phyloP scores from a whole-genome alignment of 345 rosid species.

The Salix exigua region DNA sequence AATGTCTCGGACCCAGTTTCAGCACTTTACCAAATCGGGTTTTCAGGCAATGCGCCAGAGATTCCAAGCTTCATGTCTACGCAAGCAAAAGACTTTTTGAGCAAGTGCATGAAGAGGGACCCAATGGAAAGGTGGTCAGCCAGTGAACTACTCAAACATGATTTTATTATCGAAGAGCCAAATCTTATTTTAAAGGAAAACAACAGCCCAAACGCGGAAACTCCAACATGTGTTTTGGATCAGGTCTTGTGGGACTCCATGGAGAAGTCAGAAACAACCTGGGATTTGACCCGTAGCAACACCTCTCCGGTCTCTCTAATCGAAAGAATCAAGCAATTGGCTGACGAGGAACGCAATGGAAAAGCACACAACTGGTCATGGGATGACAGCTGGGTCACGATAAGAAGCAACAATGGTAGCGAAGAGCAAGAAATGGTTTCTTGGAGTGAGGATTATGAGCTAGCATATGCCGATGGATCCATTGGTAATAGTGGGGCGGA shows the following conservation, averaged over 20 bases:
- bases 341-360: neutral
- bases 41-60: constrained; percentile 38
- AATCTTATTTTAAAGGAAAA: neutral
- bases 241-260: constrained; percentile 30
- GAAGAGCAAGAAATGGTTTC: constrained; percentile 3
- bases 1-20: constrained; percentile 37
- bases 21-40: constrained; percentile 46
- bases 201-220: neutral
- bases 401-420: constrained; percentile 29
- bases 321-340: constrained; percentile 38
- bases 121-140: constrained; percentile 51
- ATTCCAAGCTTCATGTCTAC: constrained; percentile 37
- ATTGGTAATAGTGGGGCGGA: neutral
- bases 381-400: constrained; percentile 46
- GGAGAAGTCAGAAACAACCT: constrained; percentile 14
- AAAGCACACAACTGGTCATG: constrained; percentile 24
- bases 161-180: constrained; percentile 20
- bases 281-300: neutral
- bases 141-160: constrained; percentile 40
- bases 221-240: constrained; percentile 45
- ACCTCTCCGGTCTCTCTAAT: constrained; percentile 6
- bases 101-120: constrained; percentile 47
- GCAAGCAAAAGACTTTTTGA: constrained; percentile 44
- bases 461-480: neutral
- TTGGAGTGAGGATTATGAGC: neutral